Evolutionary conservation across 2,329 filamentous ascomycete species (phyloP).

Genomic region (Pestalotiopsis fici): DNA sequence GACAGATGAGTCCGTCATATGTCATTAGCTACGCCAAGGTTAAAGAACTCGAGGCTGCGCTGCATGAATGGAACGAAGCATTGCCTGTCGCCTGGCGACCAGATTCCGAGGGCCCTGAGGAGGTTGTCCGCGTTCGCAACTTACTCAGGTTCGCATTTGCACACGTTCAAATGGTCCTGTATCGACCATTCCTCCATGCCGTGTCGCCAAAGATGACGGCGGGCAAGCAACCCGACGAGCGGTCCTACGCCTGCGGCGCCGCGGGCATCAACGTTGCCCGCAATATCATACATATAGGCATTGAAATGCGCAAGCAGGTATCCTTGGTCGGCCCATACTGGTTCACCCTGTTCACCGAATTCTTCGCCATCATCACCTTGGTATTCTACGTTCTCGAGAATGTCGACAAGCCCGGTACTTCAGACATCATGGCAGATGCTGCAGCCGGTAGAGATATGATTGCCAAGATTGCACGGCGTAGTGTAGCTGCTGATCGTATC

Average conservation of each 20-base stretch:
- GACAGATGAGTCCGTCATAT: constrained; percentile 50
- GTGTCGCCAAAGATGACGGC: constrained; percentile 65
- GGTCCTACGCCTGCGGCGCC: constrained; percentile 74
- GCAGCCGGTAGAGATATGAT: constrained; percentile 83
- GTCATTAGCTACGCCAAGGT: constrained; percentile 65
- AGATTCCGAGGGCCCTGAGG: constrained; percentile 72
- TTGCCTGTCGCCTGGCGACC: constrained; percentile 79
- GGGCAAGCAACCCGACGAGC: constrained; percentile 66
- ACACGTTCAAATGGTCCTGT: constrained; percentile 81
- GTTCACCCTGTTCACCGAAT: constrained; percentile 84
- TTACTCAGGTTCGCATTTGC: constrained; percentile 78
- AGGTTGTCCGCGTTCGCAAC: constrained; percentile 76
- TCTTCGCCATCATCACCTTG: constrained; percentile 78
- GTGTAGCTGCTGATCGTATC: constrained; percentile 86
- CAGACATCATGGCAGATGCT: constrained; percentile 84
- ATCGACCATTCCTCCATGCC: constrained; percentile 82
- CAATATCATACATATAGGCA: constrained; percentile 79
- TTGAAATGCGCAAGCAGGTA: constrained; percentile 74
- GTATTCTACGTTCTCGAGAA: constrained; percentile 82
- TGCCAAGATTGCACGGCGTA: constrained; percentile 75
- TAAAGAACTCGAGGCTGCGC: constrained; percentile 63
- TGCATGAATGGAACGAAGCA: constrained; percentile 64
- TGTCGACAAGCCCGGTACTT: constrained; percentile 70
- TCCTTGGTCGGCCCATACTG: constrained; percentile 81
- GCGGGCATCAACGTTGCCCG: constrained; percentile 63